These are phyloP conservation scores for Paramecium biaurelia DNA, from an alignment of 73 alveolate species.

Conservation along the genomic window DNA sequence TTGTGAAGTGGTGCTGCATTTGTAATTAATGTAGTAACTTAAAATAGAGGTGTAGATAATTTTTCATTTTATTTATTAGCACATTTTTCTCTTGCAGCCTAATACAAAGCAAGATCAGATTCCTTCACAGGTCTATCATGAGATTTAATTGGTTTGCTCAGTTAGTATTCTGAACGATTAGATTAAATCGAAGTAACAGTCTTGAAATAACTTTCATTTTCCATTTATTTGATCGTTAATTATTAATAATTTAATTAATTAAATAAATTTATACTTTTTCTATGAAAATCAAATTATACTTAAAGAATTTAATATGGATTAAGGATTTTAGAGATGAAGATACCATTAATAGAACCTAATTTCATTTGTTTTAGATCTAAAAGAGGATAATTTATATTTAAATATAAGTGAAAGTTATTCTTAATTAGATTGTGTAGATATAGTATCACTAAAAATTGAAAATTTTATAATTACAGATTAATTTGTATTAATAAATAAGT, in stretches of 20 bases:
- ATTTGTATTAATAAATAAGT: too few relatives aligned
- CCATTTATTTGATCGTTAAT: not conserved
- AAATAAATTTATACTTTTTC: not conserved
- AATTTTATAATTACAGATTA: too few relatives aligned
- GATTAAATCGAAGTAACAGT: slow-evolving; percentile 1
- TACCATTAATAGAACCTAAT: too few relatives aligned
- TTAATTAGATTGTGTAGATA: too few relatives aligned
- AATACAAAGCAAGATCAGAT: not conserved
- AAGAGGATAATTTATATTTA: too few relatives aligned
- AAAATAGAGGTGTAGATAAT: not conserved
- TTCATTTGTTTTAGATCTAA: too few relatives aligned
- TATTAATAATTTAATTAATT: not conserved
- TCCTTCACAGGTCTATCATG: not conserved
- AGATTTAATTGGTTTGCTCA: not conserved
- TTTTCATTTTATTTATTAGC: not conserved
- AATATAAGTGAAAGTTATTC: too few relatives aligned
- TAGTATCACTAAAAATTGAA: too few relatives aligned
- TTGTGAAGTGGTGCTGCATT: not conserved
- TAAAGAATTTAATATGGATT: not conserved
- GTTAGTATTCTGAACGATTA: not conserved
- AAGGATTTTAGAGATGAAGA: too few relatives aligned
- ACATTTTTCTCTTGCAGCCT: not conserved
- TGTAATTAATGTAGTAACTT: not conserved
- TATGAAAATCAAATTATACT: not conserved
- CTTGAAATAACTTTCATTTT: not conserved